These are phyloP conservation scores for Sugiyamaella mastotermitis DNA, from an alignment of 805 yeast species.

Conservation along the genomic window DNA sequence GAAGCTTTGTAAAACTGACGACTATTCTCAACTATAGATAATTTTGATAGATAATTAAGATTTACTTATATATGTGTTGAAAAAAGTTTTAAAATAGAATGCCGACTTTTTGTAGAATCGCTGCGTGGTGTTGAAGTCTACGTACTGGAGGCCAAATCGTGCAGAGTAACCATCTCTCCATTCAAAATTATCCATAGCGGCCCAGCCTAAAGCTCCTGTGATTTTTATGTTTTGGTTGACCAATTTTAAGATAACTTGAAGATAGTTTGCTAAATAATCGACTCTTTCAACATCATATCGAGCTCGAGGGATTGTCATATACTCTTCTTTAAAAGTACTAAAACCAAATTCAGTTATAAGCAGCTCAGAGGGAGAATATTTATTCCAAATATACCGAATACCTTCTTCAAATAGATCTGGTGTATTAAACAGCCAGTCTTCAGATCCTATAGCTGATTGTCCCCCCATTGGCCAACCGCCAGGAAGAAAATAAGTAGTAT, in stretches of 20 bases:
- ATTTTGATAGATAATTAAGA: constrained; percentile 1
- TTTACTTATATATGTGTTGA: constrained; percentile 10
- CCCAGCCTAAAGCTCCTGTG: constrained; percentile 32
- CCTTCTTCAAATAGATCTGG: constrained; percentile 17
- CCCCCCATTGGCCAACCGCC: constrained; percentile 20
- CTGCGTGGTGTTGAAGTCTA: constrained; percentile 15
- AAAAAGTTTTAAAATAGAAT: constrained; percentile 16
- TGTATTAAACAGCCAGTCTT: constrained; percentile 24
- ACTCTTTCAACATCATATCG: constrained; percentile 29
- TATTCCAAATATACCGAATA: constrained; percentile 20
- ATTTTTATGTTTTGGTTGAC: constrained; percentile 24
- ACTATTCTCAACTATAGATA: too few species aligned
- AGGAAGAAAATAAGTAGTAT: constrained; percentile 17
- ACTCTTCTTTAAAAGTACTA: constrained; percentile 30
- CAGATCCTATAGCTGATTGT: constrained; percentile 23
- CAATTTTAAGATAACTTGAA: constrained; percentile 26
- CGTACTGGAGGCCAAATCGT: constrained; percentile 20
- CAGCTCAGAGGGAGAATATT: constrained; percentile 25
- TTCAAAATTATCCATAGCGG: constrained; percentile 32
- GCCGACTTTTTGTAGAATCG: constrained; percentile 20
- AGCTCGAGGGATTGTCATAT: constrained; percentile 26
- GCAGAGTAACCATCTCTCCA: constrained; percentile 26
- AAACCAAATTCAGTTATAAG: constrained; percentile 33
- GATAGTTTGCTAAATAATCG: constrained; percentile 28
- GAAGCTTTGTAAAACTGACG: too few species aligned